Evolutionary conservation across 176 grass and related monocot genomes (phyloP).

Genomic region (Panicum miliaceum): DNA sequence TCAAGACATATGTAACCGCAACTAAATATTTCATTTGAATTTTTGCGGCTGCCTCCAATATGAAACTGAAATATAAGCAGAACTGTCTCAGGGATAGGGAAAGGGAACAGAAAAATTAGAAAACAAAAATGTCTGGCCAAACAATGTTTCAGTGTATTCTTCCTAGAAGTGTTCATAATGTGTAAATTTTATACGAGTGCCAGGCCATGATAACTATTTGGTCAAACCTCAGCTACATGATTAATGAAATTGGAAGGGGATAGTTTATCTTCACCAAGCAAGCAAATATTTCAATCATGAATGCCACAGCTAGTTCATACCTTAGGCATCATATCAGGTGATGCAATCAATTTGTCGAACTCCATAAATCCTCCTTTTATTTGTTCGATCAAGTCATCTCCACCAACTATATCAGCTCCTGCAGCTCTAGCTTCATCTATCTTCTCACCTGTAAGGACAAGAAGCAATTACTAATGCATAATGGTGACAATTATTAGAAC

Average conservation of each 20-base stretch:
- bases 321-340: constrained; percentile 99
- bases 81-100: background rate
- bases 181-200: background rate
- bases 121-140: background rate
- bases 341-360: constrained; percentile 97
- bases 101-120: background rate
- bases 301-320: constrained; percentile 47
- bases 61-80: background rate
- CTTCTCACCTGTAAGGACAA: constrained; percentile 75
- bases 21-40: background rate
- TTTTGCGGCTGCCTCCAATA: background rate
- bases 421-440: constrained; percentile 93
- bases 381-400: constrained; percentile 89
- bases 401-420: constrained; percentile 91
- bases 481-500: constrained; percentile 5
- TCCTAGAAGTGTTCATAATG: constrained; percentile 20
- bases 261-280: constrained; percentile 10
- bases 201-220: background rate
- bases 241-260: constrained; percentile 1
- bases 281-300: constrained; percentile 32
- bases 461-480: constrained; percentile 12
- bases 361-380: constrained; percentile 99
- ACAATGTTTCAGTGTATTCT: background rate
- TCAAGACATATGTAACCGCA: background rate
- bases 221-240: constrained; percentile 4